A percentile compares a stretch with the other conserved stretches of the same genome.
phyloP scores from a whole-genome alignment of 352 stramenopile species.

The Phytophthora pinifolia region DNA sequence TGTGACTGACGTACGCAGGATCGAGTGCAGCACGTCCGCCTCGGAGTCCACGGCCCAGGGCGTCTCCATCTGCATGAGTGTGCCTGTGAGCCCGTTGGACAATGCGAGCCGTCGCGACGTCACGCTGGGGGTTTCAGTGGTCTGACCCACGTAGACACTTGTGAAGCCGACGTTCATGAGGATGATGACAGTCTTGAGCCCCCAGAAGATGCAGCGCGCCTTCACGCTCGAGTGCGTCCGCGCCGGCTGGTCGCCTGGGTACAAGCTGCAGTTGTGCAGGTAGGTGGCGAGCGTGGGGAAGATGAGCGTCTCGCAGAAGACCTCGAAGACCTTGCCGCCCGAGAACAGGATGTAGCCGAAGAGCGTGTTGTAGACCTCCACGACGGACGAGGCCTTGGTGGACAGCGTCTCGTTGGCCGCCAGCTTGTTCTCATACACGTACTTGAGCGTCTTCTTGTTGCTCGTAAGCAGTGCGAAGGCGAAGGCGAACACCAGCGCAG shows the following conservation, averaged over 20 bases:
- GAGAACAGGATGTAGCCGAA: constrained; percentile 51
- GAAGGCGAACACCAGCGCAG: constrained; percentile 40
- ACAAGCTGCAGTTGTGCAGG: constrained; percentile 60
- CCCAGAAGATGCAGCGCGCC: constrained; percentile 53
- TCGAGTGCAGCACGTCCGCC: constrained; percentile 24
- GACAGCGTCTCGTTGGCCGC: constrained; percentile 24
- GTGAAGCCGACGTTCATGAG: constrained; percentile 65
- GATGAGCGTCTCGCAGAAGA: constrained; percentile 61
- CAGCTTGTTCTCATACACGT: constrained; percentile 26
- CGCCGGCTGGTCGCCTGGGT: constrained; percentile 53
- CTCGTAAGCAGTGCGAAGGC: constrained; percentile 44
- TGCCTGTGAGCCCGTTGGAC: constrained; percentile 4
- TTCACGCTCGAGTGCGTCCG: constrained; percentile 49
- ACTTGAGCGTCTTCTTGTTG: constrained; percentile 35
- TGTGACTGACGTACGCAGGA: constrained; percentile 25
- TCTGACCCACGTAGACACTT: constrained; percentile 57
- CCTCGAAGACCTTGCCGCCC: constrained; percentile 54
- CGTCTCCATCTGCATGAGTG: constrained; percentile 13
- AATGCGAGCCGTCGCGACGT: constrained; percentile 12
- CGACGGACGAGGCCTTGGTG: constrained; percentile 27
- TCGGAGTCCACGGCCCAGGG: constrained; percentile 7
- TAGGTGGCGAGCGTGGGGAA: constrained; percentile 60
- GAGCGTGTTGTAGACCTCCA: constrained; percentile 51
- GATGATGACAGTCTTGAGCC: constrained; percentile 58
- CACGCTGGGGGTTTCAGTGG: neutral